Conservation (phyloP, 495 filamentous ascomycete genomes). For the Cetradonia linearis region DNA sequence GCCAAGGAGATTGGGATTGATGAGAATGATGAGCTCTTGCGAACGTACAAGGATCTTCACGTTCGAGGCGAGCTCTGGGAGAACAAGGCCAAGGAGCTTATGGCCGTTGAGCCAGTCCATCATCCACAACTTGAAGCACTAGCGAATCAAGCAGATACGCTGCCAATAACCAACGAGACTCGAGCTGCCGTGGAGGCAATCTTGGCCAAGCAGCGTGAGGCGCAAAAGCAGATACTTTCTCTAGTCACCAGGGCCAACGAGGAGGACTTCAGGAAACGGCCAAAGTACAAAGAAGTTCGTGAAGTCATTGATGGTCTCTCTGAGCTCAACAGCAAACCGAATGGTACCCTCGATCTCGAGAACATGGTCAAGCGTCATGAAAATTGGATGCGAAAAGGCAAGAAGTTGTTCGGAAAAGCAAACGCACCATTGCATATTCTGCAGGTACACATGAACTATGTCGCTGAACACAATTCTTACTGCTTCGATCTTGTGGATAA, state of each 20-base stretch:
- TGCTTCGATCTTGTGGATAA: conserved; percentile 92
- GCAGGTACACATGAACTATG: conserved; percentile 86
- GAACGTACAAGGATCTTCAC: conserved; percentile 63
- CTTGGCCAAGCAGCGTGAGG: conserved; percentile 90
- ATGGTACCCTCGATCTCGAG: conserved; percentile 84
- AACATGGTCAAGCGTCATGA: conserved; percentile 92
- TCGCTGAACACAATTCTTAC: conserved; percentile 72
- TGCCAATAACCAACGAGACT: conserved; percentile 76
- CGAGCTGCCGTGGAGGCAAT: conserved; percentile 80
- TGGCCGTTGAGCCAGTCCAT: conserved; percentile 78
- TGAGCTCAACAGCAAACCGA: conserved; percentile 82
- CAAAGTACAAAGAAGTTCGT: conserved; percentile 81
- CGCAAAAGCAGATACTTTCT: conserved; percentile 73
- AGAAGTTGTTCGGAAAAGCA: conserved; percentile 97
- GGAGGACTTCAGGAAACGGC: conserved; percentile 64
- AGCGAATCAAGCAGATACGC: conserved; percentile 59
- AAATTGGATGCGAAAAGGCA: conserved; percentile 98
- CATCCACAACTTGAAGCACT: conserved; percentile 92
- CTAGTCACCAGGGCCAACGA: conserved; percentile 69
- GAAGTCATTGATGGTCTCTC: conserved; percentile 79
- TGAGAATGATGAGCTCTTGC: conserved; percentile 64
- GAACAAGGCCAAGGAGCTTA: conserved; percentile 83
- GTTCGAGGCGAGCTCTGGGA: conserved; percentile 80
- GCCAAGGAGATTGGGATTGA: conserved; percentile 67
- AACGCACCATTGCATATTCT: conserved; percentile 95